phyloP scores from a whole-genome alignment of 2,329 filamentous ascomycete genomes.

The Thermothelomyces thermophilus region DNA sequence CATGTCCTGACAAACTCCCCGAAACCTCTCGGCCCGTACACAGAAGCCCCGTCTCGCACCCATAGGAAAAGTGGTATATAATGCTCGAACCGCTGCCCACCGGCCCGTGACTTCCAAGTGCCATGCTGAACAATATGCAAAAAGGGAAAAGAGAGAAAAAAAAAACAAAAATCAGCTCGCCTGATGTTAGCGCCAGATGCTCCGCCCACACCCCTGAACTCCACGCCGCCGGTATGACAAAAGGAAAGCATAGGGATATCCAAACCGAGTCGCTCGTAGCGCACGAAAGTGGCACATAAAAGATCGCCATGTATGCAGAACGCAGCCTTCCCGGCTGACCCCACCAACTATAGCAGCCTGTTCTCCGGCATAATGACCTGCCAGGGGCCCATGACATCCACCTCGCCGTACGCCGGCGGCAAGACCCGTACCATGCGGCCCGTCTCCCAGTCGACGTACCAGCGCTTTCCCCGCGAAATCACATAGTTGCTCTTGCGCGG shows the following conservation, averaged over 20 bases:
- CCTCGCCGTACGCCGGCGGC: slow-evolving; percentile 49
- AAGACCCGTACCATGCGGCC: slow-evolving; percentile 48
- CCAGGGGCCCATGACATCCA: slow-evolving; percentile 44
- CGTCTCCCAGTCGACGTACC: slow-evolving; percentile 54
- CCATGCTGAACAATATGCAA: slow-evolving; percentile 15
- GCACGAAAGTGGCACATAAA: not conserved
- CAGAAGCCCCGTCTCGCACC: too few relatives aligned
- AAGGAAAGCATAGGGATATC: slow-evolving; percentile 10
- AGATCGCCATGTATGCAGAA: too few relatives aligned
- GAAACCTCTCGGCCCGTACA: too few relatives aligned
- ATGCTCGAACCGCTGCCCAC: slow-evolving; percentile 6
- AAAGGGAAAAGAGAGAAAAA: too few relatives aligned
- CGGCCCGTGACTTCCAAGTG: not conserved
- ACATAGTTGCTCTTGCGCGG: slow-evolving; percentile 54
- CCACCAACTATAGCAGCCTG: slow-evolving; percentile 33
- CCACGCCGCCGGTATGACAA: slow-evolving; percentile 5
- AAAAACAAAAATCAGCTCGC: too few relatives aligned
- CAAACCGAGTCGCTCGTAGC: not conserved
- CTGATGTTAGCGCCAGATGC: slow-evolving; percentile 15
- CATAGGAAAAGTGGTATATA: slow-evolving; percentile 15
- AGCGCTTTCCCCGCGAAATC: slow-evolving; percentile 50
- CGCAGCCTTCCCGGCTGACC: too few relatives aligned
- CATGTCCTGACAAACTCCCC: not conserved
- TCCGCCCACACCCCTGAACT: slow-evolving; percentile 9
- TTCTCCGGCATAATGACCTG: slow-evolving; percentile 46